Base-by-base conservation (phyloP, 768 basidiomycete genomes). In the Symmetrospora coprosmae region DNA sequence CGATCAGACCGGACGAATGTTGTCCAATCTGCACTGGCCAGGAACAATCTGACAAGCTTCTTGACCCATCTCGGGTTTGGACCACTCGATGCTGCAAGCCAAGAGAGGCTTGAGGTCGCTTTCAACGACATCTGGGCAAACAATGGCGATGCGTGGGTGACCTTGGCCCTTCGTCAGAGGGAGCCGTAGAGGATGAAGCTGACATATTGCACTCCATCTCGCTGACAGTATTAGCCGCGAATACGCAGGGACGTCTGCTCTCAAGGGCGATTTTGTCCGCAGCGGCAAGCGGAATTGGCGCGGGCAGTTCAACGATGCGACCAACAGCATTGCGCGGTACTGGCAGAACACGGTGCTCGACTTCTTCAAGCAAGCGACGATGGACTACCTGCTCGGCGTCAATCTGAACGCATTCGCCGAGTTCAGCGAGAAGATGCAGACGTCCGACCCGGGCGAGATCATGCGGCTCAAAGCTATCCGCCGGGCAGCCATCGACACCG, bases 281-380 rank as follows among this genome's bases (percentile, higher is more conserved):
- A 97, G 91, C 0, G 94, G 94, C n/a, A 94, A 87, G 74, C 81
- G 94, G 23, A 91, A 99, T 70, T 74, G 94, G 23, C 79, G 79
- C 47, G 94, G 94, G 0, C 80, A 97, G 76, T 33, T 60, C 17
- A 87, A 94, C 68, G 92, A 99, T 66, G 92, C 94, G 0, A 82
- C 92, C 62, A 99, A 97, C 72, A 94, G 90, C 5, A 74, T 97
- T 17, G 84, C 89, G 30, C 82, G 88, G 78, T 71, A 76, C 64
- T 72, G 88, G 83, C 73, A 84, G n/a, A 61, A 58, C 25, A 65
- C 63, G 4, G 59, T 65, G 9, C 34, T 84, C 65, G 94, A 99
- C 73, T 99, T 89, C 85, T 99, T 96, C 73, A 83, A 80, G 60
- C 94, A 99, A 74, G 89, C 91, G 0, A 88, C 92, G 43, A 90